Base-by-base conservation (phyloP, 2,329 filamentous ascomycete species). In the Lasiodiplodia sp. region DNA sequence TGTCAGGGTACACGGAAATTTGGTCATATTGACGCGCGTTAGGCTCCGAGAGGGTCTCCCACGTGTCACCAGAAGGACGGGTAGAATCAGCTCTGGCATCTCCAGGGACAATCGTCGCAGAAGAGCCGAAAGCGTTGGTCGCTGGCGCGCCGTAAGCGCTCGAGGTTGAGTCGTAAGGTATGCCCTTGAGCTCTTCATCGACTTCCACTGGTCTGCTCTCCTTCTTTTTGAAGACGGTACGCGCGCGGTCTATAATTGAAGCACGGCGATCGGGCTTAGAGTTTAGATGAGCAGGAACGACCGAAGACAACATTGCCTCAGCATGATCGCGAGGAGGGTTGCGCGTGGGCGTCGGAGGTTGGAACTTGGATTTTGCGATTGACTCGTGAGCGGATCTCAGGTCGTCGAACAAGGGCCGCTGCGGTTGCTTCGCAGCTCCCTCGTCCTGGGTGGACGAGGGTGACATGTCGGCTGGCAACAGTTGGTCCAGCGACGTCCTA, bases 401-500 rank as follows among this genome's bases (percentile, higher is more conserved):
- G 51, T 70, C 69, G 44, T 67, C 34, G 44, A 60, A 70, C 3
- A 70, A 12, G 5, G 57, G 34, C 5, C 69, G 58, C 28, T 37
- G 49, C 18, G 25, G 40, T 2, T 52, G 28, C 52, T 53, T 64
- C 2, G 49, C n/a, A 21, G 18, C 31, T 2, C 56, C 34, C 5
- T 52, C 53, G 11, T 38, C 56, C n/a, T 31, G 21, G 18, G 71
- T 69, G 28, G 69, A 76, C 72, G n/a, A 7, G 8, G 23, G 40
- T 3, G 40, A 52, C 67, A 68, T 68, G 64, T 78, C 76, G 67
- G 69, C 47, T 40, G 71, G 69, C 21, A 53, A 67, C 3, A 73
- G 69, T 3, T 66, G 68, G 25, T 78, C 75, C 11, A 74, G 75
- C 16, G 75, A 73, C 6, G 74, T 69, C 49, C 76, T 58, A 23